Evolutionary conservation across 192 early-diverging fungal genomes (phyloP).

Genomic region (Oehlia diaphana): DNA sequence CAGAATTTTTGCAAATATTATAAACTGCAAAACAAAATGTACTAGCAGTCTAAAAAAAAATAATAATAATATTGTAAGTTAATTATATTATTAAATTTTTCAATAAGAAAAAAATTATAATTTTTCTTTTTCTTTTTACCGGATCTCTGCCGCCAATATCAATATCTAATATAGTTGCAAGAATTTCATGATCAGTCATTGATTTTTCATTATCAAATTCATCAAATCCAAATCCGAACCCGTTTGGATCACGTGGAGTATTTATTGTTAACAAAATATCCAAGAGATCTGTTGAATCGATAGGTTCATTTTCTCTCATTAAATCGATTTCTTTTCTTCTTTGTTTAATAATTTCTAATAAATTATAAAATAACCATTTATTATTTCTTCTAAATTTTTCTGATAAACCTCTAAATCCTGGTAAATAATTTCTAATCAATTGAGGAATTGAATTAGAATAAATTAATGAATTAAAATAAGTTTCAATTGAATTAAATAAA

Average conservation of each 20-base stretch:
- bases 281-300: neutral
- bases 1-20: neutral
- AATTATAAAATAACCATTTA: neutral
- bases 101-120: neutral
- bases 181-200: conserved; percentile 14
- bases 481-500: neutral
- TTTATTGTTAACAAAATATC: conserved; percentile 11
- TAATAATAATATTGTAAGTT: neutral
- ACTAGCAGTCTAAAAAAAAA: neutral
- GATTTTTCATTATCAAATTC: neutral
- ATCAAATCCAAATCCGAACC: neutral
- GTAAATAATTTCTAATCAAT: conserved; percentile 5
- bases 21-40: conserved; percentile 8
- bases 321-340: conserved; percentile 1
- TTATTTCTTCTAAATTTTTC: neutral
- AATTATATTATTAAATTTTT: neutral
- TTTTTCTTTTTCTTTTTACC: neutral
- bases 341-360: conserved; percentile 15
- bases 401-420: neutral
- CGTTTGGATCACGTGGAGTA: neutral
- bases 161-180: neutral
- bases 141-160: neutral
- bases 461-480: neutral
- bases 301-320: neutral
- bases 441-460: neutral